phyloP scores from a whole-genome alignment of 2,329 filamentous ascomycete genomes.

The Diplodia seriata region DNA sequence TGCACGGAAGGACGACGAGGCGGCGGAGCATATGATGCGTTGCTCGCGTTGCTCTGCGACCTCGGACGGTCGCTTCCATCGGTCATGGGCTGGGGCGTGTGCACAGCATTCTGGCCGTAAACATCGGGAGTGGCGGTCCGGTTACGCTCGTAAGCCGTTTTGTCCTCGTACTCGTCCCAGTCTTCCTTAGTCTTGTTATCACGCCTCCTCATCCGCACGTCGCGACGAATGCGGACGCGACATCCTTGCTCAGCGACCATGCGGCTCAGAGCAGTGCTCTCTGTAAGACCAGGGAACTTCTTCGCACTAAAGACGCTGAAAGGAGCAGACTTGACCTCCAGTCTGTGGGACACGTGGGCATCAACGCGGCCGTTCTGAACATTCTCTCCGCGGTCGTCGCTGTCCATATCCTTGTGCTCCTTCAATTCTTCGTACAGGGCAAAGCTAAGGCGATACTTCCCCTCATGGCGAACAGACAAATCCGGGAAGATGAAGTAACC shows the following conservation, averaged over 20 bases:
- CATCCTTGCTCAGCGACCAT: conserved; percentile 96
- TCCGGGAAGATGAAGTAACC: conserved; percentile 99
- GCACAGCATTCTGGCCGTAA: conserved; percentile 53
- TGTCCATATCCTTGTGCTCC: conserved; percentile 78
- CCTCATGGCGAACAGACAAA: conserved; percentile 93
- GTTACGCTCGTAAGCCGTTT: conserved; percentile 56
- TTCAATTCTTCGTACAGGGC: conserved; percentile 94
- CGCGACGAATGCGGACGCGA: conserved; percentile 91
- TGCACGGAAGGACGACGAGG: conserved; percentile 55
- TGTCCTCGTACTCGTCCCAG: conserved; percentile 70
- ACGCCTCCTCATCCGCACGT: conserved; percentile 88
- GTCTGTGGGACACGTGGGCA: conserved; percentile 76
- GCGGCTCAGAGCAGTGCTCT: conserved; percentile 87
- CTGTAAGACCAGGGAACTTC: conserved; percentile 93
- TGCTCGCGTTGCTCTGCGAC: conserved; percentile 66
- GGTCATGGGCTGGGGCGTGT: conserved; percentile 39
- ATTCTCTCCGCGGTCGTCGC: conserved; percentile 50
- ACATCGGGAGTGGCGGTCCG: conserved; percentile 59
- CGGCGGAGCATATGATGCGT: conserved; percentile 44
- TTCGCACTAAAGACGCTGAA: conserved; percentile 96
- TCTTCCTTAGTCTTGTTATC: conserved; percentile 71
- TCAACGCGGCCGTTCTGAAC: conserved; percentile 43
- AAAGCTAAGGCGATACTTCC: conserved; percentile 88
- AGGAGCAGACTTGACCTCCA: conserved; percentile 86
- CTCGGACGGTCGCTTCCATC: conserved; percentile 60